A percentile compares a stretch with the other conserved stretches of the same genome.
Evolutionary conservation across 768 basidiomycete species (phyloP).

Genomic region (Pseudohyphozyma bogoriensis): DNA sequence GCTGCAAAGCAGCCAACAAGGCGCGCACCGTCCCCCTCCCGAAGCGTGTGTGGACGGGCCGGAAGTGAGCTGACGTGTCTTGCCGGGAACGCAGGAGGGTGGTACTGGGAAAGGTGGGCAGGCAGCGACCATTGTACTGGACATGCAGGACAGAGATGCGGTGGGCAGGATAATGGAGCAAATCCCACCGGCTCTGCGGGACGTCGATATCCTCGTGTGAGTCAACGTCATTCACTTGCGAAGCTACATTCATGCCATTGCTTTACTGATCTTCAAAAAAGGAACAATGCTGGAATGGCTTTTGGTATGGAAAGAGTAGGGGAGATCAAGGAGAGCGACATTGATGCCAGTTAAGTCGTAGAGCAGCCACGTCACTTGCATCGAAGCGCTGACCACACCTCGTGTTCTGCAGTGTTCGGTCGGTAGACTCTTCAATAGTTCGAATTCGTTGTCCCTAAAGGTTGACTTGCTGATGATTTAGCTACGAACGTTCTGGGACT

Average conservation of each 20-base stretch:
- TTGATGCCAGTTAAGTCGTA: constrained; percentile 69
- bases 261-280: background rate
- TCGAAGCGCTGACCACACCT: too few species aligned
- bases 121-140: constrained; percentile 15
- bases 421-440: too few species aligned
- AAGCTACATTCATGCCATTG: too few species aligned
- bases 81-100: too few species aligned
- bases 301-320: constrained; percentile 80
- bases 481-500: constrained; percentile 62
- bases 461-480: background rate
- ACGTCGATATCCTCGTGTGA: constrained; percentile 28
- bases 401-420: too few species aligned
- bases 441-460: too few species aligned
- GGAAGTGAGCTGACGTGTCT: too few species aligned
- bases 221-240: too few species aligned
- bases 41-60: too few species aligned
- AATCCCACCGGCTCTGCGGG: constrained; percentile 11
- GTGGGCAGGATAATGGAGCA: constrained; percentile 11
- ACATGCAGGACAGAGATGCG: constrained; percentile 16
- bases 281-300: constrained; percentile 60
- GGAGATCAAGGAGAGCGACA: constrained; percentile 59
- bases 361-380: too few species aligned
- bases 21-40: too few species aligned
- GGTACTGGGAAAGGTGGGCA: constrained; percentile 17
- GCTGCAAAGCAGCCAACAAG: too few species aligned